Evolutionary conservation across 331 rosid genomes (phyloP).

Genomic region (Pyracantha coccinea): DNA sequence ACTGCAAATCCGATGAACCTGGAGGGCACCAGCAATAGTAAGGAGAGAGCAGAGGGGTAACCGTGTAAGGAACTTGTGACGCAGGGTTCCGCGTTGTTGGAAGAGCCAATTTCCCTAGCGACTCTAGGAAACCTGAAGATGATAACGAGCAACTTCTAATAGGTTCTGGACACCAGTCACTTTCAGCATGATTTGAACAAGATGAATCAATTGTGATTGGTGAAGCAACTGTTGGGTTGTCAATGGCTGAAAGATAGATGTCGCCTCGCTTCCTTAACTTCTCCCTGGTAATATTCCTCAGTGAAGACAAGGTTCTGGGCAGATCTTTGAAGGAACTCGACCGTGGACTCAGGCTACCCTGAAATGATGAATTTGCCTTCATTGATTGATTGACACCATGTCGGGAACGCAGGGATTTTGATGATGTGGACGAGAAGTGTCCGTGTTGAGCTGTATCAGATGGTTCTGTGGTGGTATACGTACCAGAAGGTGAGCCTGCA

Average conservation of each 20-base stretch:
- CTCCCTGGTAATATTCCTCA: conserved; percentile 63
- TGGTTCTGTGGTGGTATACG: conserved; percentile 17
- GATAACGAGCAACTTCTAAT: conserved; percentile 24
- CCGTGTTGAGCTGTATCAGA: conserved; percentile 36
- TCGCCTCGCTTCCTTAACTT: conserved; percentile 71
- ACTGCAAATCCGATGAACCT: conserved; percentile 39
- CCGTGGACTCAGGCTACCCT: conserved; percentile 85
- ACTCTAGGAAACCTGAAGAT: conserved; percentile 46
- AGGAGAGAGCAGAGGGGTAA: conserved; percentile 65
- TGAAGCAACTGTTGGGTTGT: conserved; percentile 34
- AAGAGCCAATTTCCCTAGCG: conserved; percentile 39
- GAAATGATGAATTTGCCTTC: conserved; percentile 58
- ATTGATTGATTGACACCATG: conserved; percentile 45
- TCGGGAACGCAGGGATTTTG: conserved; percentile 62
- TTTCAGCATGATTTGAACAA: conserved; percentile 24
- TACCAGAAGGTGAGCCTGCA: conserved; percentile 13
- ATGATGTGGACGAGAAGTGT: conserved; percentile 24
- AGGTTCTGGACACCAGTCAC: conserved; percentile 31
- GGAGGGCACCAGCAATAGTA: conserved; percentile 97
- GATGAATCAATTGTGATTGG: conserved; percentile 22
- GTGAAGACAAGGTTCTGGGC: conserved; percentile 52
- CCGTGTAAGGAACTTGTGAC: conserved; percentile 37
- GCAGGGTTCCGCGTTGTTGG: conserved; percentile 37
- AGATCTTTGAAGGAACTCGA: conserved; percentile 84
- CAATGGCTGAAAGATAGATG: conserved; percentile 27